Evolutionary conservation across 148 eudicot species (phyloP).

Genomic region (Amaranthus hypochondriacus): DNA sequence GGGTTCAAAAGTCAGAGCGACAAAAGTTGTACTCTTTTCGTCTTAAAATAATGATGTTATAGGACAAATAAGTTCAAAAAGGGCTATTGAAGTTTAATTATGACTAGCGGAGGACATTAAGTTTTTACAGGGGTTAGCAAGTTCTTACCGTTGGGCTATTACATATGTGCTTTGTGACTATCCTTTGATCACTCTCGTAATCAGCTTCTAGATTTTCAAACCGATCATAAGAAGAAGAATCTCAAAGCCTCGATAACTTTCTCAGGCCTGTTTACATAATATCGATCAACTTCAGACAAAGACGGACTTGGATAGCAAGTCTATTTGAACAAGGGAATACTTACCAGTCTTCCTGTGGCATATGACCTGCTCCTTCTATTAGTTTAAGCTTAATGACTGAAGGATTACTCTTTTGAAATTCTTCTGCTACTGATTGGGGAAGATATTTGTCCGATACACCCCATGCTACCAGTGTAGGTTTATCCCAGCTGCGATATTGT

Average conservation of each 20-base stretch:
- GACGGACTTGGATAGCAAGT: slow-evolving; percentile 1
- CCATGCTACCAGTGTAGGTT: slow-evolving; percentile 82
- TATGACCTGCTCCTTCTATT: slow-evolving; percentile 99
- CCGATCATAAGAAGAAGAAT: slow-evolving; percentile 44
- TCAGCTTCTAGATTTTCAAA: not conserved
- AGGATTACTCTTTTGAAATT: slow-evolving; percentile 75
- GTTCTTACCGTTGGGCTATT: not conserved
- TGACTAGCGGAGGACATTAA: too few relatives aligned
- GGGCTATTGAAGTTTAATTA: too few relatives aligned
- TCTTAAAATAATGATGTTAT: not conserved
- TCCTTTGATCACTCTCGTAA: not conserved
- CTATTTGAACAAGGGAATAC: not conserved
- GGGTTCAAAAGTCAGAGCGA: not conserved
- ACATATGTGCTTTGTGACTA: slow-evolving; percentile 4
- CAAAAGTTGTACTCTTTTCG: not conserved
- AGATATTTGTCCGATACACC: slow-evolving; percentile 93
- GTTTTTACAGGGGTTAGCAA: too few relatives aligned
- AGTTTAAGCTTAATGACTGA: slow-evolving; percentile 60
- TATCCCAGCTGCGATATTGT: slow-evolving; percentile 68
- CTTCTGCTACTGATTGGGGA: slow-evolving; percentile 86
- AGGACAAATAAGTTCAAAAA: not conserved
- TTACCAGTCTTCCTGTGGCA: slow-evolving; percentile 99
- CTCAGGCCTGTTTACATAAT: slow-evolving; percentile 74
- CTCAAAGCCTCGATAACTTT: slow-evolving; percentile 84
- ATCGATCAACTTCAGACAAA: slow-evolving; percentile 8